phyloP scores from a whole-genome alignment of 1,139 yeast species.

The Yamadazyma triangularis region DNA sequence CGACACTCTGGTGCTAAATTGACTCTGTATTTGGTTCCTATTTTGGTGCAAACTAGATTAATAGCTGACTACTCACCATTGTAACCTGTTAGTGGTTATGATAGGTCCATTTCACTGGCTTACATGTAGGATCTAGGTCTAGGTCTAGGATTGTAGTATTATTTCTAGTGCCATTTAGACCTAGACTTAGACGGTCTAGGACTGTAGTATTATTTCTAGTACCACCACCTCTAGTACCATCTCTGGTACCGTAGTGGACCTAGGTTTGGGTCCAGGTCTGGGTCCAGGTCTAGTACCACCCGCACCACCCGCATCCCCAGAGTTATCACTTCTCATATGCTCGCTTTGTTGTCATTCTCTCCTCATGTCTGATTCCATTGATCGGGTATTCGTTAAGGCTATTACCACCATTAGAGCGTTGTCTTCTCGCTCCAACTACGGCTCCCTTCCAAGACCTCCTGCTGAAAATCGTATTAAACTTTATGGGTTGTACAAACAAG shows the following conservation, averaged over 20 bases:
- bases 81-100: slow-evolving; percentile 33
- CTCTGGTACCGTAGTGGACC: too few relatives aligned
- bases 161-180: too few relatives aligned
- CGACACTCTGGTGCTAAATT: slow-evolving; percentile 92
- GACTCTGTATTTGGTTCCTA: slow-evolving; percentile 75
- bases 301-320: too few relatives aligned
- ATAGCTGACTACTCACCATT: slow-evolving; percentile 77
- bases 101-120: slow-evolving; percentile 79
- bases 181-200: too few relatives aligned
- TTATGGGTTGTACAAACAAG: slow-evolving; percentile 83
- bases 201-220: too few relatives aligned
- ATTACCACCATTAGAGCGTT: slow-evolving; percentile 73
- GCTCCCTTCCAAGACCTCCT: slow-evolving; percentile 78
- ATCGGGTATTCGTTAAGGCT: slow-evolving; percentile 77
- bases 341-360: too few relatives aligned
- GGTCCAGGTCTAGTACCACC: too few relatives aligned
- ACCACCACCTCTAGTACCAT: too few relatives aligned
- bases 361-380: slow-evolving; percentile 9
- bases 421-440: slow-evolving; percentile 63
- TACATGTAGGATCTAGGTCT: too few relatives aligned
- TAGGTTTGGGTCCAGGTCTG: too few relatives aligned
- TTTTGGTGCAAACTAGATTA: slow-evolving; percentile 93
- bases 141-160: not conserved
- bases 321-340: too few relatives aligned
- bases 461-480: slow-evolving; percentile 64